Percentiles rank a stretch among this genome's conserved stretches.
These are phyloP conservation scores for Fusarium duplospermum DNA, from an alignment of 2,329 filamentous ascomycete genomes.

Conservation along the genomic window DNA sequence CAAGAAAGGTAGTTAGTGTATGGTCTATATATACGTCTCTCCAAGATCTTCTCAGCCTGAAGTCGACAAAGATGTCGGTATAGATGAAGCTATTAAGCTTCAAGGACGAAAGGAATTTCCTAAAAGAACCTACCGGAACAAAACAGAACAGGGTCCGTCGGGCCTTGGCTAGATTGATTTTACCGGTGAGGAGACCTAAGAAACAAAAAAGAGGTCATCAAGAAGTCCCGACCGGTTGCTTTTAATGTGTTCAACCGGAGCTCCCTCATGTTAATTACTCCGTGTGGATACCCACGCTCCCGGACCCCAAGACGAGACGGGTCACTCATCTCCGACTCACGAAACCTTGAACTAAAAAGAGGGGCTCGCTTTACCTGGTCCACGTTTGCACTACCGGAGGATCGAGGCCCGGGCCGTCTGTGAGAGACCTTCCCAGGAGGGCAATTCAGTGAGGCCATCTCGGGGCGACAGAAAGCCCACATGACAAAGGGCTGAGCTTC, in stretches of 20 bases:
- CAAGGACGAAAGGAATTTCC: constrained; percentile 12
- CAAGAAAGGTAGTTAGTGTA: not conserved
- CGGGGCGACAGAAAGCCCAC: constrained; percentile 13
- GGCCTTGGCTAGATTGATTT: constrained; percentile 20
- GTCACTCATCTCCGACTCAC: constrained; percentile 26
- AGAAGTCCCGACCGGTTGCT: not conserved
- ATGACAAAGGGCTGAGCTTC: not conserved
- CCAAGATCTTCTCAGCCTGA: not conserved
- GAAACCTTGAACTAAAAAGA: constrained; percentile 15
- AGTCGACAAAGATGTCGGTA: not conserved
- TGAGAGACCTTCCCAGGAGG: constrained; percentile 9
- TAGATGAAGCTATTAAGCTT: not conserved
- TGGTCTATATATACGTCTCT: constrained; percentile 25
- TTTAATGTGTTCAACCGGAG: not conserved
- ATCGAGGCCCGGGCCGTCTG: constrained; percentile 22
- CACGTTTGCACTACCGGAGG: constrained; percentile 27
- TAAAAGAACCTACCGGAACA: constrained; percentile 8
- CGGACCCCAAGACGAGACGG: not conserved
- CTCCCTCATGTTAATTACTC: constrained; percentile 9
- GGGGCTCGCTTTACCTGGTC: constrained; percentile 22
- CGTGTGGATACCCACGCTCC: constrained; percentile 7
- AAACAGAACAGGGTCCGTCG: not conserved
- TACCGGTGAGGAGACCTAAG: constrained; percentile 16
- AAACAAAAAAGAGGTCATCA: constrained; percentile 1
- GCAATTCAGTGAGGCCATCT: not conserved